Evolutionary conservation across 257 asterid genomes (phyloP).

Genomic region (Agastache rugosa): DNA sequence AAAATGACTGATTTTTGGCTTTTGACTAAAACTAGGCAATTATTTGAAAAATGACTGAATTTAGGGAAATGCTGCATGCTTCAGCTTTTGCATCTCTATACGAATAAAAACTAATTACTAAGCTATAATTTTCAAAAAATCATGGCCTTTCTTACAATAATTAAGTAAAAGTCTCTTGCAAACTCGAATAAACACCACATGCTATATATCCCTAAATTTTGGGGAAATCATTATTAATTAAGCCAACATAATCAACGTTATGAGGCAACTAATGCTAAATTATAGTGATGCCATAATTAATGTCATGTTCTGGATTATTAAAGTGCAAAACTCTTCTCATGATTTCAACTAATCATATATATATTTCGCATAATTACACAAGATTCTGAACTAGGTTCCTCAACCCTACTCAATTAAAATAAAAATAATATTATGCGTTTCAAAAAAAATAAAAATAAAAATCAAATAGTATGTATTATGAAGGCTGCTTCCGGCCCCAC

Average conservation of each 20-base stretch:
- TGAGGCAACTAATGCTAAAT: neutral
- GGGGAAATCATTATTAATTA: conserved; percentile 8
- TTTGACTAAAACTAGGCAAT: neutral
- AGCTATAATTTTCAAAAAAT: neutral
- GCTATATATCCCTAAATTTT: conserved; percentile 15
- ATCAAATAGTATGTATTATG: neutral
- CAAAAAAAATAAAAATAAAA: neutral
- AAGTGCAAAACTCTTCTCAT: neutral
- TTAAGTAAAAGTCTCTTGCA: neutral
- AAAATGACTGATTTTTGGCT: neutral
- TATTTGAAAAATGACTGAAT: neutral
- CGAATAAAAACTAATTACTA: neutral
- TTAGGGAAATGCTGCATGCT: neutral
- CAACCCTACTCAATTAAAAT: neutral
- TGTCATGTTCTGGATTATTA: neutral
- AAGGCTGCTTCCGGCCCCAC: conserved; percentile 23
- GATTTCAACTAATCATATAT: neutral
- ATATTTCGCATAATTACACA: conserved; percentile 18
- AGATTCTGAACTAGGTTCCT: conserved; percentile 22
- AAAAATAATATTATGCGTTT: neutral
- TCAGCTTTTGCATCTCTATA: neutral
- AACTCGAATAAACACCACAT: neutral
- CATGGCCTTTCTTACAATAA: neutral
- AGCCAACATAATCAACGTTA: conserved; percentile 22
- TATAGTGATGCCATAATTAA: conserved; percentile 8